Conservation (phyloP, 345 rosid species). For the Leavenworthia alabamica region DNA sequence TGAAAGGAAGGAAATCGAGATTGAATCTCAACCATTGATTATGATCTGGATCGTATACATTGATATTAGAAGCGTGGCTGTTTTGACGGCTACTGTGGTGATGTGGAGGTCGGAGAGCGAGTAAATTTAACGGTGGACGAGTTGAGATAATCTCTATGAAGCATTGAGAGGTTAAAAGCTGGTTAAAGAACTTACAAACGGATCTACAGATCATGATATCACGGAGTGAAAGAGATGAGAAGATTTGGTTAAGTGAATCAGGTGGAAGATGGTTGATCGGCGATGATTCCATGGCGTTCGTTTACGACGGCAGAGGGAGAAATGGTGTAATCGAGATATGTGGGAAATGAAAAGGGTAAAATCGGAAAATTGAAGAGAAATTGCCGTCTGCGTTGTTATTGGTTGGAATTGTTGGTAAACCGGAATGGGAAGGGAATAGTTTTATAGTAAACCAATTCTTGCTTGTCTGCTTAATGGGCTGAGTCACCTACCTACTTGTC, state of each 20-base stretch:
- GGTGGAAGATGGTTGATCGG: slow-evolving; percentile 61
- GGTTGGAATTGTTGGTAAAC: not conserved
- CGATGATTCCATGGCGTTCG: slow-evolving; percentile 36
- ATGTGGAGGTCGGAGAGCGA: slow-evolving; percentile 67
- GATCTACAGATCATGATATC: slow-evolving; percentile 66
- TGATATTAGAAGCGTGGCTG: slow-evolving; percentile 27
- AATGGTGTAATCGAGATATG: not conserved
- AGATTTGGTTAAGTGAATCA: slow-evolving; percentile 71
- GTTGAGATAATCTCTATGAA: slow-evolving; percentile 43
- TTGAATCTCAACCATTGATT: slow-evolving; percentile 58
- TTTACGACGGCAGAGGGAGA: slow-evolving; percentile 9
- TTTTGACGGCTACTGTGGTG: slow-evolving; percentile 36
- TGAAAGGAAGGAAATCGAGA: slow-evolving; percentile 68
- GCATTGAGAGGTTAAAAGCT: slow-evolving; percentile 36
- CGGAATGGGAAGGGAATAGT: not conserved
- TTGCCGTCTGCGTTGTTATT: not conserved
- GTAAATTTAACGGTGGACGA: slow-evolving; percentile 51
- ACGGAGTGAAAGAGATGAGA: slow-evolving; percentile 71
- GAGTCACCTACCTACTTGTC: no score
- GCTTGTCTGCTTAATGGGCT: slow-evolving; percentile 5
- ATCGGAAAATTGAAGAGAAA: not conserved
- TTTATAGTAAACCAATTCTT: slow-evolving; percentile 15
- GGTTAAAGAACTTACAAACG: slow-evolving; percentile 59
- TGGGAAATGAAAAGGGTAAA: not conserved
- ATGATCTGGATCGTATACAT: slow-evolving; percentile 60